Conservation (phyloP, 768 basidiomycete genomes). For the Xerocomellus intermedius region DNA sequence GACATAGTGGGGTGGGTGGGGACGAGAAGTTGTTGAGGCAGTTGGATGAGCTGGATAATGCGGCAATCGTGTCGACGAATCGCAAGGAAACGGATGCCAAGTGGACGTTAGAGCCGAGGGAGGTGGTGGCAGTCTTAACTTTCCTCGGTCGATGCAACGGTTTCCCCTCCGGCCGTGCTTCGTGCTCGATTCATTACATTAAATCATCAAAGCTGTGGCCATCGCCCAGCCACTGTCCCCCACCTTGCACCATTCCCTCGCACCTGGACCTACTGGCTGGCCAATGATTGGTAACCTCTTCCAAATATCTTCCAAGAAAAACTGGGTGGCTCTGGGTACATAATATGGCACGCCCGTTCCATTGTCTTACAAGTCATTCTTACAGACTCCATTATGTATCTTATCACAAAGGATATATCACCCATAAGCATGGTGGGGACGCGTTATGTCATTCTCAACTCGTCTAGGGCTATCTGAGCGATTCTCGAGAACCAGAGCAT, state of each 20-base stretch:
- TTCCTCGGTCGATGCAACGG: no score
- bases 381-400: slow-evolving; percentile 12
- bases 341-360: slow-evolving; percentile 42
- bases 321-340: slow-evolving; percentile 54
- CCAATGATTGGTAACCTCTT: slow-evolving; percentile 54
- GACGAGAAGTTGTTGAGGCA: slow-evolving; percentile 77
- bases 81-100: slow-evolving; percentile 73
- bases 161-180: no score
- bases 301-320: slow-evolving; percentile 49
- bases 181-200: no score
- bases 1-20: slow-evolving; percentile 52
- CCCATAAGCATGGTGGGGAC: slow-evolving; percentile 38
- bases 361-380: background rate
- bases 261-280: slow-evolving; percentile 23
- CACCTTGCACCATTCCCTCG: no score
- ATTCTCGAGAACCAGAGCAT: slow-evolving; percentile 54
- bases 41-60: slow-evolving; percentile 69
- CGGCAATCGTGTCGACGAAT: slow-evolving; percentile 71
- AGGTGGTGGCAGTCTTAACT: slow-evolving; percentile 34
- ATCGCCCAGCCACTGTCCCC: no score
- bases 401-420: slow-evolving; percentile 15
- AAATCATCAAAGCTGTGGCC: no score
- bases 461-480: slow-evolving; percentile 42
- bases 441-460: slow-evolving; percentile 51
- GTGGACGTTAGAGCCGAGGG: slow-evolving; percentile 52